Percentiles rank a stretch among this genome's conserved stretches.
Evolutionary conservation across 2,329 filamentous ascomycete genomes (phyloP).

Genomic region (Cladosporium velox): DNA sequence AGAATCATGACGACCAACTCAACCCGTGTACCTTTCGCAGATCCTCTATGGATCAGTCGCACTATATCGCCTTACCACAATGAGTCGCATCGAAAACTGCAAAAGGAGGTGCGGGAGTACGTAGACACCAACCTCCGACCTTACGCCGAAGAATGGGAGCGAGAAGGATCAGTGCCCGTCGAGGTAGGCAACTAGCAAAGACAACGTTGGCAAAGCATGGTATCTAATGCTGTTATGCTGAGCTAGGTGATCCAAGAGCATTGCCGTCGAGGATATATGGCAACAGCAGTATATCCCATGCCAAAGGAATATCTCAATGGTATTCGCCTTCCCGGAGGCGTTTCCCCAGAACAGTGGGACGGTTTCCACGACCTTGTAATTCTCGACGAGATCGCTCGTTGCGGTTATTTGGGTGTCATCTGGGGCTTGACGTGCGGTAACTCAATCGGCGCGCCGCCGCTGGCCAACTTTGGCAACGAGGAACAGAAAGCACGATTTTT

Average conservation of each 20-base stretch:
- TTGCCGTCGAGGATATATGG: constrained; percentile 48
- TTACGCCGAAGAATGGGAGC: constrained; percentile 64
- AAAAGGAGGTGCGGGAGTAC: constrained; percentile 41
- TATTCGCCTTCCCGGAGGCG: constrained; percentile 46
- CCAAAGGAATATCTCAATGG: constrained; percentile 25
- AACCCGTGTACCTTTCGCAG: background rate
- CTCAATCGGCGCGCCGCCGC: constrained; percentile 63
- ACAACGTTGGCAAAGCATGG: background rate
- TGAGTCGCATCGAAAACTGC: background rate
- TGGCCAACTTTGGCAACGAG: constrained; percentile 62
- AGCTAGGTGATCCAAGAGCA: constrained; percentile 44
- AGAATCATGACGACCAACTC: background rate
- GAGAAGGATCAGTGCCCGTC: constrained; percentile 44
- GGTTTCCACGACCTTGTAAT: constrained; percentile 52
- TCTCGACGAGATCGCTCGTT: constrained; percentile 35
- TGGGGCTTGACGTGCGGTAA: constrained; percentile 62
- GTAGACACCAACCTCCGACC: constrained; percentile 61
- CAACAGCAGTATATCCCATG: constrained; percentile 41
- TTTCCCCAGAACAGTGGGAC: constrained; percentile 55
- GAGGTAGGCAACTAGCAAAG: background rate
- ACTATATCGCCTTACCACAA: background rate
- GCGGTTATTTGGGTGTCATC: constrained; percentile 52
- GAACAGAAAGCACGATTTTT: constrained; percentile 63
- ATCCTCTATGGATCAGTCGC: background rate
- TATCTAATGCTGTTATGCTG: constrained; percentile 2